Evolutionary conservation across 768 basidiomycete genomes (phyloP), one percentile per base, ranked within the genome.

Genomic region (Termitomyces sp.): DNA sequence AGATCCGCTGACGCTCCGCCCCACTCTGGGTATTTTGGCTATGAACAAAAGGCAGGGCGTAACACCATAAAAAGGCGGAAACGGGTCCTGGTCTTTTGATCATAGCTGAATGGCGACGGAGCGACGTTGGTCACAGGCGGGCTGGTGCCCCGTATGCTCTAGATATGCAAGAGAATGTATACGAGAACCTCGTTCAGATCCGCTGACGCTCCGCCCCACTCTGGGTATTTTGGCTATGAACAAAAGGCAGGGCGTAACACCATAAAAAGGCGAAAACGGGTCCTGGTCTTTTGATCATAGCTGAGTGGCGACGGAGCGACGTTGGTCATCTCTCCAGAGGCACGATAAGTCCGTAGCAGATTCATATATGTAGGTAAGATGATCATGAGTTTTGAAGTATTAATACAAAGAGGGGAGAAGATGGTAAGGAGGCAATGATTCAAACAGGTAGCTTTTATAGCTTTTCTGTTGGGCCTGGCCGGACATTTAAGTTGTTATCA

Each of bases 141-240:
- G n/a, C n/a, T n/a, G n/a, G n/a, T n/a, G n/a, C n/a, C n/a, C n/a
- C n/a, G n/a, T n/a, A n/a, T n/a, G n/a, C n/a, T n/a, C n/a, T 22
- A 22, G 5, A n/a, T 41, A 6, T 22, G 38, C 33, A 36, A 46
- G 11, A 49, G 22, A 10, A 20, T 33, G 38, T 31, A 9, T 39
- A 9, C 35, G 23, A 27, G 23, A 22, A 50, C 25, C 16, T 23
- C 44, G 46, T 60, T 40, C 57, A 59, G 61, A 27, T 23, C 58
- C 61, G 59, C 67, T 25, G 73, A 75, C 77, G 68, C 77, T 70
- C 74, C 63, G 52, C 29, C 64, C 71, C 72, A 76, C 76, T 76
- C 53, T 54, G 39, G n/a, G 55, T 59, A 78, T 79, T 74, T 77
- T 73, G 77, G 74, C 80, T 81, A 82, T 82, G 81, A 82, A 81